Percentiles rank a stretch among this genome's conserved stretches.
Conservation (phyloP, 805 yeast species). For the Cyberlindnera maclurae region DNA sequence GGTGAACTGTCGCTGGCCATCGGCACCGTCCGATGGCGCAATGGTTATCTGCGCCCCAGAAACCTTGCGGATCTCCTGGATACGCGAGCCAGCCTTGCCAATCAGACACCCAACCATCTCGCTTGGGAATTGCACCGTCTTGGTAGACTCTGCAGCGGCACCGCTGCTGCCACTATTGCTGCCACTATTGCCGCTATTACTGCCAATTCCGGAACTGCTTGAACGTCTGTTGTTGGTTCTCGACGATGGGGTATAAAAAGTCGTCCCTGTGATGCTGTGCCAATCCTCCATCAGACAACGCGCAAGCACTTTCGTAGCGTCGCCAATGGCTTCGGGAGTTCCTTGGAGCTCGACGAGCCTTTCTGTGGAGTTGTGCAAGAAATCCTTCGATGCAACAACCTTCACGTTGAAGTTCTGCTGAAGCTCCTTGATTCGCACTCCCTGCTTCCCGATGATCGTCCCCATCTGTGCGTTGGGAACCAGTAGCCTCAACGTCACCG, state of each 20-base stretch:
- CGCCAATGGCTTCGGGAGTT: slow-evolving; percentile 51
- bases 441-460: slow-evolving; percentile 79
- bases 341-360: slow-evolving; percentile 87
- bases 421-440: slow-evolving; percentile 70
- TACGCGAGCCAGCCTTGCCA: slow-evolving; percentile 80
- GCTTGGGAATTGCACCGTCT: slow-evolving; percentile 57
- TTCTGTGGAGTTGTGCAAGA: slow-evolving; percentile 74
- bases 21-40: slow-evolving; percentile 58
- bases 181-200: no score
- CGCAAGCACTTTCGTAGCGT: slow-evolving; percentile 51
- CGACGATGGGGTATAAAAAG: slow-evolving; percentile 50
- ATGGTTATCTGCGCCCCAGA: slow-evolving; percentile 77
- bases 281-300: slow-evolving; percentile 70
- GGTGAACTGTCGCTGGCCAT: slow-evolving; percentile 62
- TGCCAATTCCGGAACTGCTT: slow-evolving; percentile 1
- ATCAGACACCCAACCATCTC: slow-evolving; percentile 85
- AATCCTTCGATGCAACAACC: slow-evolving; percentile 83
- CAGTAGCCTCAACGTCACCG: slow-evolving; percentile 57
- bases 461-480: slow-evolving; percentile 86
- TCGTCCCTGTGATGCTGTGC: slow-evolving; percentile 57
- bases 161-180: slow-evolving; percentile 2
- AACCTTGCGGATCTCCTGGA: slow-evolving; percentile 74
- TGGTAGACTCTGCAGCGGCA: slow-evolving; percentile 20
- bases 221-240: slow-evolving; percentile 7
- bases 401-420: slow-evolving; percentile 64